phyloP scores from a whole-genome alignment of 1,139 yeast species.

The Saccharomyces hybrid region DNA sequence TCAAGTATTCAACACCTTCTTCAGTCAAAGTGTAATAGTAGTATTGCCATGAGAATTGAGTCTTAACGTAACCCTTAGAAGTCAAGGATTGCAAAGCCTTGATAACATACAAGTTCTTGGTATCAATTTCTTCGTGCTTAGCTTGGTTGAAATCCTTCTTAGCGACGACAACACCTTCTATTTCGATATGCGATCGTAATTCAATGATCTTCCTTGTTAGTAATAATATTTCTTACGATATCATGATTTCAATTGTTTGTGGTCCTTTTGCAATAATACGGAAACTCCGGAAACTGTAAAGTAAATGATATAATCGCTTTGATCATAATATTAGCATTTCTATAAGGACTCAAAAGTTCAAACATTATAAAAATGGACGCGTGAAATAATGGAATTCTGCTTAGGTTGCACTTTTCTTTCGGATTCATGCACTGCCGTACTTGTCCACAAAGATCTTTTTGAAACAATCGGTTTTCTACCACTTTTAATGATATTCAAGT shows the following conservation, averaged over 20 bases:
- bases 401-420: background rate
- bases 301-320: background rate
- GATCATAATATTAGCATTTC: too few species aligned
- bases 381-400: background rate
- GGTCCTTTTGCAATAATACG: background rate
- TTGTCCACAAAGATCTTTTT: background rate
- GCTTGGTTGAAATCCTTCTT: conserved; percentile 98
- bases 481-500: too few species aligned
- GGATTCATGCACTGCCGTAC: background rate
- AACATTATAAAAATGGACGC: background rate
- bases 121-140: conserved; percentile 96
- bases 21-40: conserved; percentile 99
- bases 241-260: background rate
- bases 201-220: background rate
- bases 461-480: background rate
- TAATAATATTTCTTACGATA: background rate
- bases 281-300: background rate
- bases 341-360: background rate
- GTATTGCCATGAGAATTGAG: conserved; percentile 99
- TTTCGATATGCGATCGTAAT: conserved; percentile 10
- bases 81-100: conserved; percentile 99
- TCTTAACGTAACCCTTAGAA: conserved; percentile 98
- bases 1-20: conserved; percentile 97
- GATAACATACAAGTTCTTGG: conserved; percentile 96
- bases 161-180: conserved; percentile 99